Base-by-base conservation (phyloP, 257 asterid genomes). In the Fraxinus anomala region DNA sequence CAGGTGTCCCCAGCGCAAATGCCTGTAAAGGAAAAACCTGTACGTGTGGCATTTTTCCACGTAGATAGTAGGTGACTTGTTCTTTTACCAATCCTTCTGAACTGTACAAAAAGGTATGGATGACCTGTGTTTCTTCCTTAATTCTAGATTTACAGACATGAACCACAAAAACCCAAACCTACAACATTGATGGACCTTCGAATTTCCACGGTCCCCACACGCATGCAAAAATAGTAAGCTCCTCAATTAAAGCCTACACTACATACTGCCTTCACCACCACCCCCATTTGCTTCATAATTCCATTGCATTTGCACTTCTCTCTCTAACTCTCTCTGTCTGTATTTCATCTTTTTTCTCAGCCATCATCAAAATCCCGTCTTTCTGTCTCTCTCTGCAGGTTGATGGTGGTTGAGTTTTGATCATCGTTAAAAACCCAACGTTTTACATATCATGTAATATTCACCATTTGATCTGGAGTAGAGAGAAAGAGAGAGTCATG, bases 401-500 rank as follows among this genome's bases (percentile, higher is more conserved):
- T 61, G 79, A 79, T 79, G 87, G 82, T 83, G 85, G 83, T 72
- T 77, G 84, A 82, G 78, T 70, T 79, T 73, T 54, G 76, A 75
- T 67, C 23, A 7, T 72, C 66, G 16, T 70, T 67, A 75, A 24
- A 61, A 63, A 10, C 12, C 19, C 17, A 11, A 8, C 7, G 0
- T 63, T 63, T 61, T 24, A 12, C 36, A 5, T 63, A 63, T 63
- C 69, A 63, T 63, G 69, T 24, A n/a, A 63, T n/a, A 39, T 68
- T 70, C 74, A 3, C 61, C 68, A 12, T 49, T 63, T 34, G 61
- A 34, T 40, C 5, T 31, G 28, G 36, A 67, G 36, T 47, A 51
- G 79, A 36, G 81, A 74, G 72, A 30, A 63, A 63, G 67, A 65
- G 68, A 67, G 36, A 59, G 70, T 37, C 85, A 93, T 93, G 97